A percentile compares a stretch with the other conserved stretches of the same genome.
phyloP scores from a whole-genome alignment of 2,329 filamentous ascomycete species.

The Lachnellula suecica region DNA sequence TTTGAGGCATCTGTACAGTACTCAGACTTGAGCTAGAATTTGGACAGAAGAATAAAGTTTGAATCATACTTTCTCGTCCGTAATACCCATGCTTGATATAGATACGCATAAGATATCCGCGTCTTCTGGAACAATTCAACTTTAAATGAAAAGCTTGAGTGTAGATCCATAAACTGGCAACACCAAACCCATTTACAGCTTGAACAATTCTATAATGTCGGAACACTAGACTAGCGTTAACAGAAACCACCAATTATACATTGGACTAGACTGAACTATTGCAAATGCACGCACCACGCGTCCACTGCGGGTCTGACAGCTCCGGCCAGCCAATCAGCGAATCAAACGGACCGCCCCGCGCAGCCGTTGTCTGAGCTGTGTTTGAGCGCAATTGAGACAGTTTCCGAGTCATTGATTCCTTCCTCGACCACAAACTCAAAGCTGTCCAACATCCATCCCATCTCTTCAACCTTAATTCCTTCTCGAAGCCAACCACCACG shows the following conservation, averaged over 20 bases:
- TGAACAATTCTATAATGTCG: no score
- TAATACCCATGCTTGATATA: no score
- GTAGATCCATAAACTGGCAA: no score
- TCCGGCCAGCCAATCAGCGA: not conserved
- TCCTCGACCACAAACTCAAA: not conserved
- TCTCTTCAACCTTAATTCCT: not conserved
- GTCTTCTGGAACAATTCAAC: no score
- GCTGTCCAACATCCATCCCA: not conserved
- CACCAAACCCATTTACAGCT: no score
- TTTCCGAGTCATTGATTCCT: not conserved
- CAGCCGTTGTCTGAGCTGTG: not conserved
- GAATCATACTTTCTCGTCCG: no score
- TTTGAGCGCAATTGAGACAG: conserved; percentile 16
- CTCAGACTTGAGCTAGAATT: no score
- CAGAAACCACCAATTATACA: not conserved
- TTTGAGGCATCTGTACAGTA: no score
- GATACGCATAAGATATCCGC: no score
- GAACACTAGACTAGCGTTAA: no score
- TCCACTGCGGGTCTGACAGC: not conserved
- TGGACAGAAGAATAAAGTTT: no score
- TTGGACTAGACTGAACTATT: not conserved
- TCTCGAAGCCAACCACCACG: not conserved
- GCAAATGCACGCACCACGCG: not conserved
- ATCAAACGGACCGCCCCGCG: not conserved
- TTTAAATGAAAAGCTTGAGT: no score